Evolutionary conservation across 371 early-diverging fungal genomes (phyloP), one percentile per base, ranked within the genome.

Genomic region (Cokeromyces recurvatus): DNA sequence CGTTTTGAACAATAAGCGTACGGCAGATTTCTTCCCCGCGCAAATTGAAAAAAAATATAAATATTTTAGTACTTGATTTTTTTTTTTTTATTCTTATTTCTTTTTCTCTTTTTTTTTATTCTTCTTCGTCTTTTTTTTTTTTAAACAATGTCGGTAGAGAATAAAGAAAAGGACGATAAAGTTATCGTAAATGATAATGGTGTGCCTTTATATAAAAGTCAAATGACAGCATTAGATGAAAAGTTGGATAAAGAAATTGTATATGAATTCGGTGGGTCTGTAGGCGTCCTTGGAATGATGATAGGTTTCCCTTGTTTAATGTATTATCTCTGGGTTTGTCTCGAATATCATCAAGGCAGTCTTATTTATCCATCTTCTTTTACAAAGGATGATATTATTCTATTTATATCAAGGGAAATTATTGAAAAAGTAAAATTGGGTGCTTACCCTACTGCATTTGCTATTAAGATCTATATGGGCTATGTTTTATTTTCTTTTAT

Each of bases 221-320:
- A 51, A 32, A 37, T 68, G 16, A 68, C 64, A 8, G 57, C 66
- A 24, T 46, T 61, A 29, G 85, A 85, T 39, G 59, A 71, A 29
- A 68, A 68, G 16, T 49, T 82, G 8, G 86, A 85, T 59, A 74
- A 68, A 43, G 78, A 78, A 57, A 66, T 87, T 38, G 75, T 81
- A 27, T 76, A 79, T 46, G 86, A 87, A 59, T 87, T 87, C 56
- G 86, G 86, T 59, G 88, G 88, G 11, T 82, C 86, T 14, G 32
- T 71, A 29, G 87, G 88, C 21, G 79, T 78, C 3, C 57, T 72
- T 10, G 79, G 78, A 17, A 85, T 87, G 83, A 86, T 87, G 75
- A 20, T 82, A 19, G 79, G 81, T 12, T 86, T 87, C 57, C 86
- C 88, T 36, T 53, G 67, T 37, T 63, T 86, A 22, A 86, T 87